Evolutionary conservation across 495 filamentous ascomycete species (phyloP), one percentile per base, ranked within the genome.

Genomic region (Aspergillus taichungensis): DNA sequence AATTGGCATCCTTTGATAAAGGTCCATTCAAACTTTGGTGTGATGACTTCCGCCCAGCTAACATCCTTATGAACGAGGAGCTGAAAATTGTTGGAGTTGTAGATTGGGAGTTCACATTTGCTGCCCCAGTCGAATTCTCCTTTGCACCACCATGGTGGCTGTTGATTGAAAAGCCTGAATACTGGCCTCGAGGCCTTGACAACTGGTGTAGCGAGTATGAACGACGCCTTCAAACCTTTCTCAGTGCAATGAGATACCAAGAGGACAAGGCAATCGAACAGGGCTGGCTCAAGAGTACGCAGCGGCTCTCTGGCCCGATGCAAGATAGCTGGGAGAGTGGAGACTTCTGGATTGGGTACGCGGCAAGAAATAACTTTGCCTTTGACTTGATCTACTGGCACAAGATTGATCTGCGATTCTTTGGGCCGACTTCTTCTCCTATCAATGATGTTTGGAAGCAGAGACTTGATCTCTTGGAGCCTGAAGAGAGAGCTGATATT

Each of bases 141-240:
- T 54, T 57, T 14, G 62, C 64, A 29, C 57, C 62, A 9, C 65
- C 65, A 1, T 68, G 60, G 61, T 71, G 66, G 66, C 54, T 72
- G 13, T 55, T 71, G 8, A 42, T 71, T 2, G 45, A 60, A 12
- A 30, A 12, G 12, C 61, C 63, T 0, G 63, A 69, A 27, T 46
- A 42, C 12, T 46, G 47, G 54, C n/a, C 39, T 10, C 0, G 40
- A 5, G 53, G 53, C 34, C 30, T 60, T 12, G 56, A 62, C 7
- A 47, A 50, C 29, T 62, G 59, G 59, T 41, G 29, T 18, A 37
- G 0, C 11, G 13, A 42, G 18, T 60, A 50, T 40, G 54, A 59
- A 7, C 12, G 34, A 29, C 43, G 49, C 0, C 54, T 60, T 1
- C 5, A 48, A 14, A 48, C 44, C 3, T 56, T 59, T 27, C 47